Evolutionary conservation across 2,329 filamentous ascomycete genomes (phyloP), one percentile per base, ranked within the genome.

Genomic region (Alternaria arborescens): DNA sequence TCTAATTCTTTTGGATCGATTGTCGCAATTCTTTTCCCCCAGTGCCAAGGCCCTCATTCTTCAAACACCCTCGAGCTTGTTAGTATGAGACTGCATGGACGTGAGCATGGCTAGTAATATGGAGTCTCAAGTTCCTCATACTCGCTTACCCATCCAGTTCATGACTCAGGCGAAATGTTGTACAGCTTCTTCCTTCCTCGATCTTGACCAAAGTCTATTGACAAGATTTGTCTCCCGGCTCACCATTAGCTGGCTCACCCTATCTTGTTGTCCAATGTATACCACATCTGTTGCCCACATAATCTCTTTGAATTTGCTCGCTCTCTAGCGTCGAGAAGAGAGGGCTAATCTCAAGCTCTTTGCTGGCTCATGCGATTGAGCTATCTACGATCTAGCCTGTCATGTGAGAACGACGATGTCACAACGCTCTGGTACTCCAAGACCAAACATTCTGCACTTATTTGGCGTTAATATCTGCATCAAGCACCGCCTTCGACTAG

Each of bases 211-310:
- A 48, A 24, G 32, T 40, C 34, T 44, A 54, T 71, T 65, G 71
- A 75, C 69, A 76, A 74, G 58, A 70, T 71, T 62, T 71, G 57
- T 43, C 52, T 60, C 52, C 61, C 56, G 55, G 41, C 58, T 57
- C 63, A 68, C 64, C 67, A 71, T 75, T 72, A 73, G 72, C 71
- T 11, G 55, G 61, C 62, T 66, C 55, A 58, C 58, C 66, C 67
- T 52, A 61, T 65, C 63, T 60, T 57, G 22, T 58, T 64, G 64
- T 73, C 56, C 70, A 61, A 72, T 47, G 30, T 47, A 57, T 55
- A 5, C 48, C 47, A 40, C 59, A 62, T 26, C 58, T 51, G 47
- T 58, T 61, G 51, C 62, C 64, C 55, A 48, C 42, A 61, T 66
- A 58, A 64, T 64, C 71, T 55, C 41, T 4, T 18, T 43, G 18